A percentile compares a stretch with the other conserved stretches of the same genome.
phyloP scores from a whole-genome alignment of 306 rosid species.

The Trifolium fragiferum region DNA sequence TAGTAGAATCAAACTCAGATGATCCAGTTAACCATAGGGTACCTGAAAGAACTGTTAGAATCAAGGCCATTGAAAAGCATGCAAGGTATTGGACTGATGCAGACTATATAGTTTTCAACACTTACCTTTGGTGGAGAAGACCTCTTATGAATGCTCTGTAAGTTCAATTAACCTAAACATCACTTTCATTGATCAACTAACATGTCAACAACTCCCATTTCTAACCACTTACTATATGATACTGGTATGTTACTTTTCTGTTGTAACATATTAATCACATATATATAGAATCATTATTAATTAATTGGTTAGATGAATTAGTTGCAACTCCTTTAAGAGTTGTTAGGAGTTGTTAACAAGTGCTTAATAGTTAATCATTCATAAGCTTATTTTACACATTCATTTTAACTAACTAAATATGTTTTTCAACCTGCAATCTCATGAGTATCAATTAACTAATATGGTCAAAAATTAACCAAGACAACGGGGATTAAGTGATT shows the following conservation, averaged over 20 bases:
- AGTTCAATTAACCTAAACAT: conserved; percentile 35
- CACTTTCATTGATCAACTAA: conserved; percentile 12
- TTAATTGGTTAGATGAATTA: background rate
- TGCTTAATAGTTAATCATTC: too few relatives aligned
- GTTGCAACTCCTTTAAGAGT: background rate
- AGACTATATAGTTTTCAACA: conserved; percentile 69
- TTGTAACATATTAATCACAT: background rate
- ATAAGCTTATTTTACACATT: too few relatives aligned
- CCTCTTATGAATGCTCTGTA: conserved; percentile 66
- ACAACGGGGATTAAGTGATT: too few relatives aligned
- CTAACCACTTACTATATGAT: conserved; percentile 17
- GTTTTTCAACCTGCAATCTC: too few relatives aligned
- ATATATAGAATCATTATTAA: background rate
- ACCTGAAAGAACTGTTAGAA: conserved; percentile 68
- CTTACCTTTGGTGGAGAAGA: conserved; percentile 91
- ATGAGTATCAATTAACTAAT: background rate
- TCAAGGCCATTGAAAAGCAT: conserved; percentile 75
- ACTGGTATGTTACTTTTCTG: background rate
- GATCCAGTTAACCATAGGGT: conserved; percentile 74
- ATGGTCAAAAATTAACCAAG: background rate
- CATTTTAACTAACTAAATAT: too few relatives aligned
- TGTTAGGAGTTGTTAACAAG: background rate
- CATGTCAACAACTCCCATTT: conserved; percentile 28
- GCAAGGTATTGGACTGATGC: conserved; percentile 76
- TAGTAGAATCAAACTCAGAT: conserved; percentile 88